Conservation (phyloP, 164 flowering plant genomes). For the Warburgia ugandensis region DNA sequence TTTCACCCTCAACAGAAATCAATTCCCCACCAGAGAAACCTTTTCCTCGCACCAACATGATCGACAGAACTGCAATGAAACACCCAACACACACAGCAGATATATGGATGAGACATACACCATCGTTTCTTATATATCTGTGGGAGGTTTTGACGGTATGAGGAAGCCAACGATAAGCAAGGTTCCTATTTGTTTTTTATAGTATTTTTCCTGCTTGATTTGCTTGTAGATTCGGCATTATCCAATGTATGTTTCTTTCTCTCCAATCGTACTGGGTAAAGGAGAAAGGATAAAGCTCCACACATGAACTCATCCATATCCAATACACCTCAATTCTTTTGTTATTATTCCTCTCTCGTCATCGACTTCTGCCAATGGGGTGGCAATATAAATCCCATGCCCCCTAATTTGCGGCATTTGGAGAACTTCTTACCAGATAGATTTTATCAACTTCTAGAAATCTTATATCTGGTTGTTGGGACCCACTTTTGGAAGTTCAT, state of each 20-base stretch:
- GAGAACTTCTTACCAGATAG: background rate
- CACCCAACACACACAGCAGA: background rate
- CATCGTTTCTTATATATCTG: background rate
- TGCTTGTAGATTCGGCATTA: slow-evolving; percentile 25
- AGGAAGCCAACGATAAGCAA: background rate
- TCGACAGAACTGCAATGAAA: background rate
- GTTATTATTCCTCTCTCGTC: background rate
- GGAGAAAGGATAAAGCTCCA: slow-evolving; percentile 38
- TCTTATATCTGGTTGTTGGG: too few relatives aligned
- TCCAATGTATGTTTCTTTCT: slow-evolving; percentile 22
- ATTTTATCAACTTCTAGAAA: too few relatives aligned
- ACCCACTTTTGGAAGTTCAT: too few relatives aligned
- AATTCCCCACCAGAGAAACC: too few relatives aligned
- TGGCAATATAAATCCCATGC: background rate
- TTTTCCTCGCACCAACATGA: background rate
- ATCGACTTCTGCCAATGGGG: background rate
- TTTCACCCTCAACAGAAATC: background rate
- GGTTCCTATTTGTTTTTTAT: background rate
- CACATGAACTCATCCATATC: slow-evolving; percentile 42
- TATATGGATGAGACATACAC: background rate
- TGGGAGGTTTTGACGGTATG: background rate
- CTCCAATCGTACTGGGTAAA: slow-evolving; percentile 27
- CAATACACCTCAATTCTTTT: slow-evolving; percentile 23
- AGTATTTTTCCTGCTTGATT: background rate
- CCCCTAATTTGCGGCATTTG: background rate